Conservation (phyloP, 257 asterid species). For the Lycium barbarum region DNA sequence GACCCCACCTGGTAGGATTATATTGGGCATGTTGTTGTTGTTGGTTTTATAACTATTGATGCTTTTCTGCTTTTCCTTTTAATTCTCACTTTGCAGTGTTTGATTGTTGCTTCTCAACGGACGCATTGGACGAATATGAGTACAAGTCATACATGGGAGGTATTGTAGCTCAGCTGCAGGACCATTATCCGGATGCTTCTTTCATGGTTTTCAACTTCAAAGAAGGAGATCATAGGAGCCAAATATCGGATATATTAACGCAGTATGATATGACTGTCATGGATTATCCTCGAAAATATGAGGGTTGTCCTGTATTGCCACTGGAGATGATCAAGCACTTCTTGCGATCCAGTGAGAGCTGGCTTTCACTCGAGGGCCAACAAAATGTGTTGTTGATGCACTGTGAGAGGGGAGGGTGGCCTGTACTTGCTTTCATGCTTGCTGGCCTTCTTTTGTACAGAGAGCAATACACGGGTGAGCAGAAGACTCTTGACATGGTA, state of each 20-base stretch:
- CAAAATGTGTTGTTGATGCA: constrained; percentile 96
- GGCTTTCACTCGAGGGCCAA: constrained; percentile 98
- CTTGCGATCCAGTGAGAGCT: constrained; percentile 96
- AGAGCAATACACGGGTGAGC: constrained; percentile 91
- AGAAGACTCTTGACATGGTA: constrained; percentile 97
- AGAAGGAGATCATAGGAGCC: constrained; percentile 89
- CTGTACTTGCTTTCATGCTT: constrained; percentile 97
- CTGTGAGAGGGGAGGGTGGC: constrained; percentile 99
- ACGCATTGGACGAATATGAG: constrained; percentile 85
- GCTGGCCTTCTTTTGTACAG: constrained; percentile 97
- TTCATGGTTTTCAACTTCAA: constrained; percentile 98
- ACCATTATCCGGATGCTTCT: constrained; percentile 95
- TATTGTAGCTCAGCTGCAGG: constrained; percentile 96
- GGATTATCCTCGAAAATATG: constrained; percentile 96
- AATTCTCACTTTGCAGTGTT: constrained; percentile 62
- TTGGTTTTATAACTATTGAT: constrained; percentile 9
- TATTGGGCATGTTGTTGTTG: background rate
- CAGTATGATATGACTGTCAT: constrained; percentile 97
- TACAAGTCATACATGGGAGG: constrained; percentile 88
- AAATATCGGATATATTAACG: constrained; percentile 81
- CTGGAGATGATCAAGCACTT: constrained; percentile 98
- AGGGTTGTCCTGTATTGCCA: constrained; percentile 89
- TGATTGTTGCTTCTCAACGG: constrained; percentile 98
- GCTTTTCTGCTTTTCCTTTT: background rate
- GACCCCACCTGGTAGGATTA: no score